A percentile compares a stretch with the other conserved stretches of the same genome.
phyloP scores from a whole-genome alignment of 352 stramenopile species.

The Aphanomyces cochlioides region DNA sequence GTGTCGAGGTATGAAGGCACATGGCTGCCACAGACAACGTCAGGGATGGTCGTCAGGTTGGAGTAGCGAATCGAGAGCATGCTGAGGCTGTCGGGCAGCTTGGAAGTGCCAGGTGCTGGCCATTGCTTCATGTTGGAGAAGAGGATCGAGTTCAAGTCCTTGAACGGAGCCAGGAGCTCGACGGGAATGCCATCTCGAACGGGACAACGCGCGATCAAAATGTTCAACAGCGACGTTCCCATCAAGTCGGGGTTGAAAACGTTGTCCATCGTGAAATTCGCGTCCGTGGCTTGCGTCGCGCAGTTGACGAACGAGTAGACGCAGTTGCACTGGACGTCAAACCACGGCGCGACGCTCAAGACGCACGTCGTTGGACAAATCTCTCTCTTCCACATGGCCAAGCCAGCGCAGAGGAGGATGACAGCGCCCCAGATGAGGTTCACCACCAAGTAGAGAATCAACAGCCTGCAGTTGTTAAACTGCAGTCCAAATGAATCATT shows the following conservation, averaged over 20 bases:
- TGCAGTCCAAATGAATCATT: too few species aligned
- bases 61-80: slow-evolving; percentile 11
- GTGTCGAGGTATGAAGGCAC: not conserved
- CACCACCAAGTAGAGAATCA: too few species aligned
- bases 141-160: not conserved
- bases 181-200: not conserved
- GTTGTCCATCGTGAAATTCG: not conserved
- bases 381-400: not conserved
- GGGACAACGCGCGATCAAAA: slow-evolving; percentile 10
- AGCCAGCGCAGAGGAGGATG: not conserved
- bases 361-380: slow-evolving; percentile 4
- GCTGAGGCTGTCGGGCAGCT: slow-evolving; percentile 3
- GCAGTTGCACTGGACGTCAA: slow-evolving; percentile 11
- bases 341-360: slow-evolving; percentile 11
- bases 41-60: not conserved
- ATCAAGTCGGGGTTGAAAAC: not conserved
- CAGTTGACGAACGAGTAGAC: slow-evolving; percentile 17
- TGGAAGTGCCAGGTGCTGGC: not conserved
- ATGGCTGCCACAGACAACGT: not conserved
- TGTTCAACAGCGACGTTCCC: not conserved
- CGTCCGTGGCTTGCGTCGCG: not conserved
- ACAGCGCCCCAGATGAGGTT: not conserved
- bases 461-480: too few species aligned
- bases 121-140: slow-evolving; percentile 15
- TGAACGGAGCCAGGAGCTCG: not conserved